Evolutionary conservation across 1,284 basidiomycete genomes (phyloP).

Genomic region (Pseudozyma tsukubaensis): DNA sequence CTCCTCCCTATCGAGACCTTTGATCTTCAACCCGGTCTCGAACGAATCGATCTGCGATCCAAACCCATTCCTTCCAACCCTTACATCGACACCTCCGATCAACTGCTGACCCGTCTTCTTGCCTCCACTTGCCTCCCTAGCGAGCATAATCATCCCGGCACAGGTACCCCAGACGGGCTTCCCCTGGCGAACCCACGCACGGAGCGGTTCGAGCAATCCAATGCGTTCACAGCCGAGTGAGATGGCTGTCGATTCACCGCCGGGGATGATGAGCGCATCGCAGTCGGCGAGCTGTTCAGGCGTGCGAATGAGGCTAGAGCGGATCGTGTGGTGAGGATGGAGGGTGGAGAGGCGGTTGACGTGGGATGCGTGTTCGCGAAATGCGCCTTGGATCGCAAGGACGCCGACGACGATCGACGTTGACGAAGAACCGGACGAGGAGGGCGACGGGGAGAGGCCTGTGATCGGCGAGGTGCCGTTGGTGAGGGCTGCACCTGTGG

Average conservation of each 20-base stretch:
- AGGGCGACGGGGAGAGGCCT: constrained; percentile 1
- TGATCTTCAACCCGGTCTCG: constrained; percentile 79
- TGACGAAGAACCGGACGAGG: constrained; percentile 9
- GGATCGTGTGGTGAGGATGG: constrained; percentile 35
- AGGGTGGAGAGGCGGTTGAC: constrained; percentile 72
- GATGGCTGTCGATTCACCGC: constrained; percentile 91
- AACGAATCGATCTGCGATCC: constrained; percentile 85
- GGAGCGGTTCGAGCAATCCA: constrained; percentile 83
- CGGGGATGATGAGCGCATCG: constrained; percentile 89
- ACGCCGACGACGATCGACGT: constrained; percentile 63
- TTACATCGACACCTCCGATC: constrained; percentile 83
- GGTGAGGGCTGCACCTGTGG: constrained; percentile 34
- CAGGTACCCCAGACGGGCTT: constrained; percentile 94
- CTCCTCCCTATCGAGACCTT: constrained; percentile 72
- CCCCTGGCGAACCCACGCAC: constrained; percentile 74
- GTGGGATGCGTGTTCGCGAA: constrained; percentile 84
- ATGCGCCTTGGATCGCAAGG: constrained; percentile 90
- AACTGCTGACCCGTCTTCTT: constrained; percentile 90
- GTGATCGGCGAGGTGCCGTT: constrained; percentile 10
- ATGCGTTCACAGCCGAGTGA: constrained; percentile 83
- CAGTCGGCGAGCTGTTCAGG: constrained; percentile 80
- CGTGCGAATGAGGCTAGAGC: constrained; percentile 78
- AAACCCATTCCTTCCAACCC: constrained; percentile 81
- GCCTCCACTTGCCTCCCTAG: constrained; percentile 73
- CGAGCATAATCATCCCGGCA: constrained; percentile 91